phyloP scores from a whole-genome alignment of 768 basidiomycete species.

The Auriscalpium orientale region DNA sequence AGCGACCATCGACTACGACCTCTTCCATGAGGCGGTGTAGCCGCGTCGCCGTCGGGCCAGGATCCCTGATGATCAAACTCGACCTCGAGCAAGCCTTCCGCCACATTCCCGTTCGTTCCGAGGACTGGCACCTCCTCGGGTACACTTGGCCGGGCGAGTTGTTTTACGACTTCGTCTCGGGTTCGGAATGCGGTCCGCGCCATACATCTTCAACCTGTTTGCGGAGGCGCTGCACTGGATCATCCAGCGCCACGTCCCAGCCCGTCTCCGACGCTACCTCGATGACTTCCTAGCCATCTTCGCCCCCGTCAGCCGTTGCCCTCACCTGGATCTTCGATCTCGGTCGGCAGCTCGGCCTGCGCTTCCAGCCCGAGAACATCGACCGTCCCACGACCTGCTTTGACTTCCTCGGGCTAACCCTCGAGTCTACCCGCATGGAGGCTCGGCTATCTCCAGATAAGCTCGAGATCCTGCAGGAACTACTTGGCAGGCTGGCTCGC shows the following conservation, averaged over 20 bases:
- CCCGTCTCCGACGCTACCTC: conserved; percentile 25
- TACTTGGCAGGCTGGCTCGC: conserved; percentile 19
- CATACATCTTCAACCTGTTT: conserved; percentile 37
- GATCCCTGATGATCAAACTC: conserved; percentile 25
- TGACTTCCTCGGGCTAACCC: conserved; percentile 13
- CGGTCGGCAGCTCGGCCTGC: conserved; percentile 22
- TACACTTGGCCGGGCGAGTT: conserved; percentile 23
- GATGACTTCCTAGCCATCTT: conserved; percentile 25
- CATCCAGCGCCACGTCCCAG: conserved; percentile 26
- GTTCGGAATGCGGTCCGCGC: conserved; percentile 27
- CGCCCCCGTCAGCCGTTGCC: conserved; percentile 3
- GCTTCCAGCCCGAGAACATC: conserved; percentile 24
- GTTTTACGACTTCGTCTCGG: conserved; percentile 26
- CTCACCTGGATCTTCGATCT: conserved; percentile 26
- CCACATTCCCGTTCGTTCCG: conserved; percentile 25
- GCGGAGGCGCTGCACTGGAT: no score
- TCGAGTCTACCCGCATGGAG: conserved; percentile 22
- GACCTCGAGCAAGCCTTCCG: conserved; percentile 30
- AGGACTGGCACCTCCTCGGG: conserved; percentile 28
- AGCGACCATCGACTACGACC: conserved; percentile 24
- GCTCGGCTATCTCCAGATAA: conserved; percentile 27
- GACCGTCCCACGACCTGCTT: conserved; percentile 5
- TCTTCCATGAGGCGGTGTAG: conserved; percentile 13
- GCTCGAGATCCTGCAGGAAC: conserved; percentile 17
- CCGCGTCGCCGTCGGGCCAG: conserved; percentile 17